Evolutionary conservation across 345 rosid genomes (phyloP), one percentile per base, ranked within the genome.

Genomic region (Tarenaya hassleriana): DNA sequence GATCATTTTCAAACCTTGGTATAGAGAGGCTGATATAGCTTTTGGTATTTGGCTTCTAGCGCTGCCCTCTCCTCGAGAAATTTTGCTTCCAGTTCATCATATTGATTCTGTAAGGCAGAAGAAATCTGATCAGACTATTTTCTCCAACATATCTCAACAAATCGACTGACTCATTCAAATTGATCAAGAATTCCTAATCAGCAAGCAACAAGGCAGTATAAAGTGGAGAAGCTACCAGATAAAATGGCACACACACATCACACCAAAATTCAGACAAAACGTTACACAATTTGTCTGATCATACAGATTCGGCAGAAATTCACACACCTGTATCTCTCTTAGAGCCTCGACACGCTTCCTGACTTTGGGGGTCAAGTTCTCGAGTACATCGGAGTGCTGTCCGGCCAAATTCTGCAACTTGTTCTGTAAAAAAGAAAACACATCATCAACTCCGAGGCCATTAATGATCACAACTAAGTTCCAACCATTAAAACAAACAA

Each of bases 1-100:
- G 29, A 24, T 2, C 29, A 5, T 24, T 24, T 3, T 41, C 15
- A 21, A 7, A 83, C 97, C 90, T 83, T 81, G 41, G 66, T 21
- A 55, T 89, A 89, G n/a, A 89, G 52, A 12, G 97, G 97, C 58
- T 79, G 83, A 54, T 85, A 89, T 38, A 79, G 7, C 47, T 73
- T 72, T 52, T 86, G 94, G 45, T 89, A 89, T 47, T 78, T 86
- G 10, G 95, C 94, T 68, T 89, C 94, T 34, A 86, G 84, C 7
- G 75, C 75, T 34, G 94, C 94, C 50, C 84, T 79, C 72, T 86
- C 97, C 78, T 86, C 90, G 19, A 76, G 77, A 66, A 89, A 89
- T 52, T 81, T 83, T 1, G 90, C 84, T 73, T 79, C 95, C 1
- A 89, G 33, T 47, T 77, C 94, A 66, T 89, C 86, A 52, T 86